Conservation (phyloP, 345 rosid genomes). For the Pistacia vera region DNA sequence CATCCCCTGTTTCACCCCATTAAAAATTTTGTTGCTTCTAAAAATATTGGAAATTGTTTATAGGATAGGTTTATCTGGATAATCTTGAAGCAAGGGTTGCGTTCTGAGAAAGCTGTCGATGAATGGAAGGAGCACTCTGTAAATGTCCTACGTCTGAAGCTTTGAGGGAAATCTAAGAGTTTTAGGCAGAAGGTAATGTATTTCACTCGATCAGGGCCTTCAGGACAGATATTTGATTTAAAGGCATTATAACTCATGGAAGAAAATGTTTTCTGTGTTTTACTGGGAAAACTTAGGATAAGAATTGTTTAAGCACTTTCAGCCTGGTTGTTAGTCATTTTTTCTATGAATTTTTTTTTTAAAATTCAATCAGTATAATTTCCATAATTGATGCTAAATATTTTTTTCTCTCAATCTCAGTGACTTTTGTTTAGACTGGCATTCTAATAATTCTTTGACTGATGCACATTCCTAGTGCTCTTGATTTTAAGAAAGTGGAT, state of each 20-base stretch:
- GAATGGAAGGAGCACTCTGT: constrained; percentile 44
- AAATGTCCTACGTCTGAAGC: constrained; percentile 35
- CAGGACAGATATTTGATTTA: neutral
- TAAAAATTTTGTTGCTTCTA: neutral
- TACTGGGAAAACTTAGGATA: neutral
- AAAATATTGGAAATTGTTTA: constrained; percentile 9
- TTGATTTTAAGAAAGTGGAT: no score
- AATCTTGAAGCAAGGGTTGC: constrained; percentile 53
- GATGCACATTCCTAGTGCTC: neutral
- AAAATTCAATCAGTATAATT: no score
- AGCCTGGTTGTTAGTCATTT: neutral
- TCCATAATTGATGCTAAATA: no score
- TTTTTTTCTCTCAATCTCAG: neutral
- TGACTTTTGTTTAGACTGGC: neutral
- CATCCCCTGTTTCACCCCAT: neutral
- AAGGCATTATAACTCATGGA: neutral
- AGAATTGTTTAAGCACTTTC: neutral
- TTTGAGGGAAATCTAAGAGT: constrained; percentile 42
- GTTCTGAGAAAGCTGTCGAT: constrained; percentile 47
- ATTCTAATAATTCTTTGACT: neutral
- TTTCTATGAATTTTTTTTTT: no score
- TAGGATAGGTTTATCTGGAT: constrained; percentile 53
- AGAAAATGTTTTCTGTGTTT: neutral
- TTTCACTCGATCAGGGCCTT: neutral
- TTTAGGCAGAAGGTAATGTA: constrained; percentile 56